Evolutionary conservation across 345 rosid genomes (phyloP).

Genomic region (Rhodamnia rubescens): DNA sequence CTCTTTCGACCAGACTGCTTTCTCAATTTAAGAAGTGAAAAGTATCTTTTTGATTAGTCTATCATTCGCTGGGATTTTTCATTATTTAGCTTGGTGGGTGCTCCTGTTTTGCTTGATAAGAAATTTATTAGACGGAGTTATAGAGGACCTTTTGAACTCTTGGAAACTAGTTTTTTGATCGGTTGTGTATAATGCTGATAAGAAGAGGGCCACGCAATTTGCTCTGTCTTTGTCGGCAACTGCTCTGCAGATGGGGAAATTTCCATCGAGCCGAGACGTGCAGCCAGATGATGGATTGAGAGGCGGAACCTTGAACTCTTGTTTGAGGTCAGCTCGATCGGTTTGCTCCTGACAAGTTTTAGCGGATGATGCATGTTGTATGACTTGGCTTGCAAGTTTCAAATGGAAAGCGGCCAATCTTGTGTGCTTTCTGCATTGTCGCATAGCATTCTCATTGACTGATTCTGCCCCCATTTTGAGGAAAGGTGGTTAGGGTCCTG

Average conservation of each 20-base stretch:
- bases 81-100: not conserved
- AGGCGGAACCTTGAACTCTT: not conserved
- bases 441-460: not conserved
- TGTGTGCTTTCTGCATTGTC: not conserved
- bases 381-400: not conserved
- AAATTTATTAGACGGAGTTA: not conserved
- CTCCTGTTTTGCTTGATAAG: not conserved
- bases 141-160: not conserved
- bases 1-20: not conserved
- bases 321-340: not conserved
- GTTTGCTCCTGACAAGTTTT: not conserved
- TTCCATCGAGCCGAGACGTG: not conserved
- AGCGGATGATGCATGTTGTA: not conserved
- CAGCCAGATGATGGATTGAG: not conserved
- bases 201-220: not conserved
- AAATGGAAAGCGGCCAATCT: not conserved
- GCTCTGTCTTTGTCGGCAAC: not conserved
- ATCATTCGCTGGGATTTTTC: not conserved
- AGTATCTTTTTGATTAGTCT: not conserved
- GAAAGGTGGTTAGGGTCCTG: not conserved
- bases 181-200: not conserved
- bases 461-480: not conserved
- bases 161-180: not conserved
- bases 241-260: not conserved
- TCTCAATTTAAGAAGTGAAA: not conserved